phyloP scores from a whole-genome alignment of 1,139 yeast species.

The Sugiyamaella japonica region DNA sequence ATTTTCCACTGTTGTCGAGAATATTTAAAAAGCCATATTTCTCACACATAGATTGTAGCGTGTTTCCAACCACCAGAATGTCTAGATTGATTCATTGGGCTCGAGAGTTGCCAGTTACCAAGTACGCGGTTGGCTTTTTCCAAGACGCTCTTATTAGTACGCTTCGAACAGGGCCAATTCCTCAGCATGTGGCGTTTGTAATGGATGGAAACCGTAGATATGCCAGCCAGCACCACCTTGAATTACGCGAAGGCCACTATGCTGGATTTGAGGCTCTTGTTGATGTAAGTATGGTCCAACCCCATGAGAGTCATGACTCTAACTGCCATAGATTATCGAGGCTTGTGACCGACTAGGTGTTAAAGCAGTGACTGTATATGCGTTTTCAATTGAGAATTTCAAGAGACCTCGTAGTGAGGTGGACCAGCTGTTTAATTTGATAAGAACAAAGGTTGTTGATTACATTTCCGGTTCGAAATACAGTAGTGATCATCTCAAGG shows the following conservation, averaged over 20 bases:
- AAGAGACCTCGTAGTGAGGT: constrained; percentile 80
- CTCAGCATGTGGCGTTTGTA: constrained; percentile 86
- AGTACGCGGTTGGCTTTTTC: constrained; percentile 31
- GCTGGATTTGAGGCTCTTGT: constrained; percentile 91
- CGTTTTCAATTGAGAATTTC: constrained; percentile 94
- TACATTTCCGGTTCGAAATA: constrained; percentile 27
- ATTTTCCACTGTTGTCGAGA: neutral
- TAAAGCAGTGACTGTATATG: constrained; percentile 82
- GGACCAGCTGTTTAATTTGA: constrained; percentile 79
- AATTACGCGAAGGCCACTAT: constrained; percentile 84
- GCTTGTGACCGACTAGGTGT: constrained; percentile 83
- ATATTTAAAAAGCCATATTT: neutral
- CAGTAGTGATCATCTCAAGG: constrained; percentile 53
- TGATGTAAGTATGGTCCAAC: constrained; percentile 25
- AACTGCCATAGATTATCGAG: constrained; percentile 52
- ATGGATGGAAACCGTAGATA: constrained; percentile 97
- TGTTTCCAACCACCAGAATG: neutral
- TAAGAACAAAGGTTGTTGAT: constrained; percentile 62
- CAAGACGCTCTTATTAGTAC: constrained; percentile 31
- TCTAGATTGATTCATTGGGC: constrained; percentile 5
- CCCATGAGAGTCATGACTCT: too few relatives aligned
- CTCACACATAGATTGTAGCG: neutral
- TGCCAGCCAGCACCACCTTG: constrained; percentile 71
- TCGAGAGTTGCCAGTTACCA: constrained; percentile 29
- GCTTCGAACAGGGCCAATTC: constrained; percentile 77